Evolutionary conservation across 2,329 filamentous ascomycete species (phyloP).

Genomic region (Coleophoma eucalyptorum): DNA sequence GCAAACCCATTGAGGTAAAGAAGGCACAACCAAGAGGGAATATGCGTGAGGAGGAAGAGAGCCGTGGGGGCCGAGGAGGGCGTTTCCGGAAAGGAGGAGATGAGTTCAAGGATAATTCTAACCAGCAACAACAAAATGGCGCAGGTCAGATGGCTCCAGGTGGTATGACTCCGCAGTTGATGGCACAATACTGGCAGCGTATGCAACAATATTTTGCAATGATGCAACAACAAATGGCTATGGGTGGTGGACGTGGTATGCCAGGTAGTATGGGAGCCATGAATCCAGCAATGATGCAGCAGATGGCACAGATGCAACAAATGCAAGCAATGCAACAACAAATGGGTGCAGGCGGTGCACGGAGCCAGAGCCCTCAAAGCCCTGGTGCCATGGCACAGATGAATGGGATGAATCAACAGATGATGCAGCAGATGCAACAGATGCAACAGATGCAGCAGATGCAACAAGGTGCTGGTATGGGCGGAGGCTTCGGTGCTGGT

Average conservation of each 20-base stretch:
- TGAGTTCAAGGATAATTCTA: slow-evolving; percentile 40
- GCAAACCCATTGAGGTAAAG: slow-evolving; percentile 97
- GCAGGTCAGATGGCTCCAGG: slow-evolving; percentile 35
- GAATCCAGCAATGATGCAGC: slow-evolving; percentile 75
- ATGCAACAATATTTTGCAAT: slow-evolving; percentile 97
- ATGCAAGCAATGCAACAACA: slow-evolving; percentile 43
- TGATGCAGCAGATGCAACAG: slow-evolving; percentile 52
- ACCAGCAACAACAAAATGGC: slow-evolving; percentile 27
- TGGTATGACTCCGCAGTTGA: slow-evolving; percentile 91
- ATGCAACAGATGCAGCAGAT: slow-evolving; percentile 45
- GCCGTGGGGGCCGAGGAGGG: slow-evolving; percentile 43
- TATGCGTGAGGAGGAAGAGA: slow-evolving; percentile 83
- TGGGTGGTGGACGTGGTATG: slow-evolving; percentile 57
- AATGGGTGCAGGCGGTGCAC: slow-evolving; percentile 21
- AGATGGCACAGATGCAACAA: slow-evolving; percentile 62
- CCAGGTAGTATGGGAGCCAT: slow-evolving; percentile 59
- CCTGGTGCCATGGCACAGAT: slow-evolving; percentile 25
- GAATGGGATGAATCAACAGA: slow-evolving; percentile 33
- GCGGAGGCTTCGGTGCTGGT: slow-evolving; percentile 19
- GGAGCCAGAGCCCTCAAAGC: slow-evolving; percentile 28
- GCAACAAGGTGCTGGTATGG: slow-evolving; percentile 4
- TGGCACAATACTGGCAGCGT: slow-evolving; percentile 97
- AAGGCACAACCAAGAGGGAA: slow-evolving; percentile 95
- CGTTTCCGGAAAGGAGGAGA: slow-evolving; percentile 48
- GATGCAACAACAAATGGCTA: slow-evolving; percentile 92